Evolutionary conservation across 2,329 filamentous ascomycete species (phyloP).

Genomic region (Aspergillus novoparasiticus): DNA sequence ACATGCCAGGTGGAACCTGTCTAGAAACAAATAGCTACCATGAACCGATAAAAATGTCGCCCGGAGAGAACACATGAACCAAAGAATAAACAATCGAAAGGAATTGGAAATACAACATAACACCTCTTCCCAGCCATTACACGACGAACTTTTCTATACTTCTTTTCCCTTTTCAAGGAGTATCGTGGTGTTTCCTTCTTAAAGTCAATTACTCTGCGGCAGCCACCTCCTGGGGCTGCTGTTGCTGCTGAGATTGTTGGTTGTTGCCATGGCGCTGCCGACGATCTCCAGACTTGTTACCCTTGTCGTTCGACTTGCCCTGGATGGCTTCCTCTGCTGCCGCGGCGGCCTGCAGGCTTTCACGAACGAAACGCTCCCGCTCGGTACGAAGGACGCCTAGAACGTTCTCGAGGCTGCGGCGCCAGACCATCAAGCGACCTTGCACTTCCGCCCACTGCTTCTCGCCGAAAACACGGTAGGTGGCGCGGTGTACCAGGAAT

Average conservation of each 20-base stretch:
- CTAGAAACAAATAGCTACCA: constrained; percentile 23
- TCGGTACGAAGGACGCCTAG: constrained; percentile 76
- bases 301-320: constrained; percentile 37
- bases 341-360: constrained; percentile 59
- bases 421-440: constrained; percentile 88
- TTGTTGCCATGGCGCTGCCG: constrained; percentile 33
- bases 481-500: constrained; percentile 94
- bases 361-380: constrained; percentile 75
- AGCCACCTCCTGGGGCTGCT: constrained; percentile 35
- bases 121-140: constrained; percentile 12
- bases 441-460: constrained; percentile 98
- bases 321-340: constrained; percentile 35
- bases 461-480: constrained; percentile 94
- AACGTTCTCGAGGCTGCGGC: constrained; percentile 76
- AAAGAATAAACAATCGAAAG: constrained; percentile 10
- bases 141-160: constrained; percentile 9
- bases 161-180: constrained; percentile 3
- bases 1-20: constrained; percentile 16
- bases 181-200: background rate
- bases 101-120: constrained; percentile 6
- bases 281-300: constrained; percentile 36
- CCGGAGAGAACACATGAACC: constrained; percentile 6
- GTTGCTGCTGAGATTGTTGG: constrained; percentile 29
- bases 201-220: constrained; percentile 8
- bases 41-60: constrained; percentile 17